Evolutionary conservation across 352 stramenopile species (phyloP).

Genomic region (Blastocystis sp.): DNA sequence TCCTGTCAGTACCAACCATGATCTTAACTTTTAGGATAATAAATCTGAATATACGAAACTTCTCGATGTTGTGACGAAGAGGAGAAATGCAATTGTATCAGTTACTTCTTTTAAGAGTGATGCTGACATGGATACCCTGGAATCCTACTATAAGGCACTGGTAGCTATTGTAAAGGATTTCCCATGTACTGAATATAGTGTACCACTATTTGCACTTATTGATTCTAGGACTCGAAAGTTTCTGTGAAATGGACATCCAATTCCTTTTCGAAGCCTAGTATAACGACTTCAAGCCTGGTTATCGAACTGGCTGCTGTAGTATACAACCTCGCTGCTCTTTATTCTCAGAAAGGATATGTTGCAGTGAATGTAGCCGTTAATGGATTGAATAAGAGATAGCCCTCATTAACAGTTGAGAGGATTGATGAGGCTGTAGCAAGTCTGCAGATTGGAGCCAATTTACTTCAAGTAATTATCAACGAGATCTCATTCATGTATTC

Average conservation of each 20-base stretch:
- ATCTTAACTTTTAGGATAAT: background rate
- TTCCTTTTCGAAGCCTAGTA: background rate
- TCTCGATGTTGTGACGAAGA: background rate
- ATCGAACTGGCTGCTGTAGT: background rate
- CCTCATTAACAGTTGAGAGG: background rate
- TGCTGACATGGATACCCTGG: background rate
- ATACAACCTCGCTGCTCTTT: conserved; percentile 35
- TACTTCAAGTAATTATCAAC: background rate
- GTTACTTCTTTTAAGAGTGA: background rate
- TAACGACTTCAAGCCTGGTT: background rate
- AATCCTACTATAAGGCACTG: background rate
- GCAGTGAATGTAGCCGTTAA: background rate
- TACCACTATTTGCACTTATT: background rate
- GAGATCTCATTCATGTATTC: background rate
- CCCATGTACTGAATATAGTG: background rate
- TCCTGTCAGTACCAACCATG: background rate
- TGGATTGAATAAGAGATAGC: background rate
- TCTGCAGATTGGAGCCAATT: background rate
- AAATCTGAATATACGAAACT: background rate
- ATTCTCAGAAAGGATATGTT: background rate
- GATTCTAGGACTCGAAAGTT: background rate
- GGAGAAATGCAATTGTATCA: background rate
- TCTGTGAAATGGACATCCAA: background rate
- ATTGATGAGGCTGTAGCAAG: background rate
- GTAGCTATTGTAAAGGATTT: background rate